Percentiles rank a stretch among this genome's conserved stretches.
phyloP scores from a whole-genome alignment of 1,139 yeast species.

The Fermentozyma sake region DNA sequence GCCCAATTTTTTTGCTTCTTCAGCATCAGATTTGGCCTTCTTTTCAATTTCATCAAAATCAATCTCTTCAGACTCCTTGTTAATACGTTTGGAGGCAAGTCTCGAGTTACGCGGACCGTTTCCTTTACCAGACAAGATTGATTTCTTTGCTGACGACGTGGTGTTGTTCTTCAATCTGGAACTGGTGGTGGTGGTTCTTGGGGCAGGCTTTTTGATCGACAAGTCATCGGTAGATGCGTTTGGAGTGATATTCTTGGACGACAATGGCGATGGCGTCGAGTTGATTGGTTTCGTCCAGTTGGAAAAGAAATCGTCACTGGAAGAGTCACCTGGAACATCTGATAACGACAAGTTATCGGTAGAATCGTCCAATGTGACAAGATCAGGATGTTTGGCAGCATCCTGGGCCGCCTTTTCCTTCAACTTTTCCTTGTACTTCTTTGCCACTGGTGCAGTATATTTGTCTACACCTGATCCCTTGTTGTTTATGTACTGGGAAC shows the following conservation, averaged over 20 bases:
- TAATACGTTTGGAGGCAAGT: constrained; percentile 46
- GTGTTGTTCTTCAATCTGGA: constrained; percentile 11
- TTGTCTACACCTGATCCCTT: constrained; percentile 55
- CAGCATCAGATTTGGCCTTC: constrained; percentile 80
- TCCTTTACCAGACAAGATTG: constrained; percentile 39
- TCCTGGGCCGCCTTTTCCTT: constrained; percentile 66
- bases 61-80: constrained; percentile 51
- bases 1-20: constrained; percentile 67
- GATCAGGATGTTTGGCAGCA: constrained; percentile 62
- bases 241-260: constrained; percentile 49
- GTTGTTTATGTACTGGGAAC: constrained; percentile 54
- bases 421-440: constrained; percentile 73
- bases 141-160: constrained; percentile 28
- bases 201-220: constrained; percentile 18
- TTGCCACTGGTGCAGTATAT: constrained; percentile 77
- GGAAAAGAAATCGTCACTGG: constrained; percentile 83
- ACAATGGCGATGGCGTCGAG: constrained; percentile 51
- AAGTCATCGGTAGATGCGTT: constrained; percentile 37
- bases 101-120: constrained; percentile 53
- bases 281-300: constrained; percentile 79
- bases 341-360: constrained; percentile 30
- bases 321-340: constrained; percentile 34
- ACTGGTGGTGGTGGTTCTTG: constrained; percentile 22
- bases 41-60: constrained; percentile 91
- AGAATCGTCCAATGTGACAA: constrained; percentile 56